phyloP scores from a whole-genome alignment of 306 rosid species.

The Cajanus cajan region DNA sequence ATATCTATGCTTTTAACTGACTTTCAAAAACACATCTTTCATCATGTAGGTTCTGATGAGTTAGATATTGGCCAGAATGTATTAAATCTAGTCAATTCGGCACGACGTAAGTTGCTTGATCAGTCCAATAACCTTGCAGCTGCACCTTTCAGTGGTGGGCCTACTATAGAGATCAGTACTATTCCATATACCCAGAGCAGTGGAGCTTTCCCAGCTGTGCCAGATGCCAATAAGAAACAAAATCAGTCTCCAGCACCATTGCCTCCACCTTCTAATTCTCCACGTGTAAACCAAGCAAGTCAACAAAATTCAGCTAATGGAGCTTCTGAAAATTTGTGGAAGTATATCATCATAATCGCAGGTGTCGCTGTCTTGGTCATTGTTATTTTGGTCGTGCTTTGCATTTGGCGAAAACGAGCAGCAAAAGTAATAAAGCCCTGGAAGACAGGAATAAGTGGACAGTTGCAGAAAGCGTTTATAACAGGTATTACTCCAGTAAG shows the following conservation, averaged over 20 bases:
- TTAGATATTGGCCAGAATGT: slow-evolving; percentile 26
- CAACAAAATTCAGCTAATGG: slow-evolving; percentile 28
- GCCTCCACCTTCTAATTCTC: slow-evolving; percentile 28
- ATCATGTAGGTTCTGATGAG: slow-evolving; percentile 48
- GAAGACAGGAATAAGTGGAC: slow-evolving; percentile 96
- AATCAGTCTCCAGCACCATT: slow-evolving; percentile 34
- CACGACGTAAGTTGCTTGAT: slow-evolving; percentile 72
- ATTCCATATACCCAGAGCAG: slow-evolving; percentile 69
- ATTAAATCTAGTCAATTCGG: slow-evolving; percentile 35
- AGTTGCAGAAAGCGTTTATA: slow-evolving; percentile 93
- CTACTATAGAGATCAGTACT: slow-evolving; percentile 40
- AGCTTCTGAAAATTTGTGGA: slow-evolving; percentile 48
- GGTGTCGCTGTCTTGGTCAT: slow-evolving; percentile 45
- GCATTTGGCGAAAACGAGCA: slow-evolving; percentile 62
- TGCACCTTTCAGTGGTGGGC: slow-evolving; percentile 44
- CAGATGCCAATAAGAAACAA: slow-evolving; percentile 35
- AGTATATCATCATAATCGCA: slow-evolving; percentile 39
- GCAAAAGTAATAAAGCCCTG: slow-evolving; percentile 76
- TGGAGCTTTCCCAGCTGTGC: slow-evolving; percentile 79
- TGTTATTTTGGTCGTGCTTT: slow-evolving; percentile 44
- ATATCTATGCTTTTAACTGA: slow-evolving; percentile 7
- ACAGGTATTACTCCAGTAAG: slow-evolving; percentile 57
- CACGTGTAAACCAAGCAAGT: slow-evolving; percentile 11
- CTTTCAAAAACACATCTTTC: slow-evolving; percentile 23
- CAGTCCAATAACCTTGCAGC: slow-evolving; percentile 78